Percentiles rank a stretch among this genome's conserved stretches.
phyloP scores from a whole-genome alignment of 192 early-diverging fungal genomes.

The Funneliformis geosporum region DNA sequence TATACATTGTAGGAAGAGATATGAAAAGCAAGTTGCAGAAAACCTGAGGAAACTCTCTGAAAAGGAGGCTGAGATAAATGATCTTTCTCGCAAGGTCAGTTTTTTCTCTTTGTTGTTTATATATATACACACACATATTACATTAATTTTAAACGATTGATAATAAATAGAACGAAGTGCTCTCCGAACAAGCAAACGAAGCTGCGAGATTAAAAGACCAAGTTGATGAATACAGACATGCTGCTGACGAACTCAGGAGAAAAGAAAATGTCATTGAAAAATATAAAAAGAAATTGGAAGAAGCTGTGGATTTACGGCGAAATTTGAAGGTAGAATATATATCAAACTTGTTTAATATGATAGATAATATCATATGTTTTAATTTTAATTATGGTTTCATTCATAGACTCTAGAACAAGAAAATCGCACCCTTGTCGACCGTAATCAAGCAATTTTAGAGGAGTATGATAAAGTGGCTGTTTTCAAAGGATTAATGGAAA shows the following conservation, averaged over 20 bases:
- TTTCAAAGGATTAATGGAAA: slow-evolving; percentile 83
- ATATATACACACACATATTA: not conserved
- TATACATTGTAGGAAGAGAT: not conserved
- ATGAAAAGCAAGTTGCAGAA: slow-evolving; percentile 72
- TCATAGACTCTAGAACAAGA: slow-evolving; percentile 69
- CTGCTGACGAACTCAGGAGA: slow-evolving; percentile 90
- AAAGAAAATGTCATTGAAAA: slow-evolving; percentile 94
- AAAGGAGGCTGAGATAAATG: slow-evolving; percentile 62
- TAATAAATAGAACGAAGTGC: slow-evolving; percentile 48
- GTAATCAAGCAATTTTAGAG: slow-evolving; percentile 79
- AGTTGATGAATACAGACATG: slow-evolving; percentile 87
- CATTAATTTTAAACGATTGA: not conserved
- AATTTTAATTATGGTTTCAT: not conserved
- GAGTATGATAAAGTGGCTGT: slow-evolving; percentile 80
- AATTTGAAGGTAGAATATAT: slow-evolving; percentile 61
- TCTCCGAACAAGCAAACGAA: slow-evolving; percentile 70
- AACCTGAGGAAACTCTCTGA: slow-evolving; percentile 62
- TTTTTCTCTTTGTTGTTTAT: not conserved
- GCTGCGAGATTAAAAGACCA: slow-evolving; percentile 78
- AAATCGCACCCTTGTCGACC: slow-evolving; percentile 67
- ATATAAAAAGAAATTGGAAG: slow-evolving; percentile 94
- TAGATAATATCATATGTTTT: not conserved
- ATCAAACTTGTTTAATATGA: not conserved
- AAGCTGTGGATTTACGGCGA: slow-evolving; percentile 75
- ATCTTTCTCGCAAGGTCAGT: slow-evolving; percentile 62